Percentiles rank a stretch among this genome's conserved stretches.
Evolutionary conservation across 352 stramenopile genomes (phyloP).

Genomic region (Phytophthora vignae): DNA sequence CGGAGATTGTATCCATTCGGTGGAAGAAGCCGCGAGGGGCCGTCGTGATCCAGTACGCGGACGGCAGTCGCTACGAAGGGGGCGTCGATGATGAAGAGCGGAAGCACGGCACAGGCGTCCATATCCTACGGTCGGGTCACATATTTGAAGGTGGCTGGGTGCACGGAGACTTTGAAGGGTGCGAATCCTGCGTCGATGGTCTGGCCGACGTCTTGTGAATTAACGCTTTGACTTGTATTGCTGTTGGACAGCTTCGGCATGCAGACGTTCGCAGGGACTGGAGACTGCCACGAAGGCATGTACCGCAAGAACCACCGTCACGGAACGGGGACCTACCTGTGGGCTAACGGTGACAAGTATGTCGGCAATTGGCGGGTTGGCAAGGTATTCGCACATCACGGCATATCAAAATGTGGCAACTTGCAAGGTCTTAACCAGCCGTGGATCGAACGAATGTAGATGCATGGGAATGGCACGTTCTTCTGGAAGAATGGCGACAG

Average conservation of each 20-base stretch:
- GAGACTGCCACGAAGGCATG: slow-evolving; percentile 89
- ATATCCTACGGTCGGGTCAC: slow-evolving; percentile 62
- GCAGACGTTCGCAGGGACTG: slow-evolving; percentile 80
- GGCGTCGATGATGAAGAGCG: slow-evolving; percentile 52
- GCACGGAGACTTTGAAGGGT: slow-evolving; percentile 87
- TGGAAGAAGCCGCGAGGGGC: slow-evolving; percentile 53
- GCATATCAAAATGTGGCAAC: not conserved
- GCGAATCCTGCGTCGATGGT: slow-evolving; percentile 24
- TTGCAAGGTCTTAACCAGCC: slow-evolving; percentile 6
- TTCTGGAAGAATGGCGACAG: slow-evolving; percentile 78
- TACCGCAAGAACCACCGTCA: slow-evolving; percentile 89
- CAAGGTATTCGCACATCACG: too few relatives aligned
- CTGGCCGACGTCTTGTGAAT: not conserved
- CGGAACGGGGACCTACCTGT: slow-evolving; percentile 86
- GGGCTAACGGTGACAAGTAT: slow-evolving; percentile 92
- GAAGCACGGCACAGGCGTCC: slow-evolving; percentile 70
- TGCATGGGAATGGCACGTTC: slow-evolving; percentile 79
- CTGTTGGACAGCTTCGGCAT: slow-evolving; percentile 75
- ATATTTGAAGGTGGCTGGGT: slow-evolving; percentile 87
- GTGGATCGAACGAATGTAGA: slow-evolving; percentile 41
- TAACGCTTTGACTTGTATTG: not conserved
- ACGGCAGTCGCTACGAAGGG: slow-evolving; percentile 76
- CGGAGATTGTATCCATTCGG: slow-evolving; percentile 62
- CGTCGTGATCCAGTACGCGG: slow-evolving; percentile 62
- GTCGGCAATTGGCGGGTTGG: slow-evolving; percentile 84